Conservation (phyloP, 1,284 basidiomycete species). For the Malassezia obtusa region DNA sequence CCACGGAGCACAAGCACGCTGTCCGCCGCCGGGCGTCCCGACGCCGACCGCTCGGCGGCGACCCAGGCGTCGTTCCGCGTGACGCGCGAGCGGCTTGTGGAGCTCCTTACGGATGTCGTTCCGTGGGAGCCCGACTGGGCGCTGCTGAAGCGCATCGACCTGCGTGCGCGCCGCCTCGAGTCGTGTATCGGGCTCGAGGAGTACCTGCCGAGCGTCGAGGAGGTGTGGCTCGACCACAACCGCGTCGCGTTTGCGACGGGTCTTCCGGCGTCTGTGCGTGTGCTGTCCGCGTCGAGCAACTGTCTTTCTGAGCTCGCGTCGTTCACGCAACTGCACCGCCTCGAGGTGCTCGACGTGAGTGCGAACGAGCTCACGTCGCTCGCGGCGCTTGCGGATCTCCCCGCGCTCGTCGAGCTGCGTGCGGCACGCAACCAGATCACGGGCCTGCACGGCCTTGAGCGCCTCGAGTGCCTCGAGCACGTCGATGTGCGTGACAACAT, state of each 20-base stretch:
- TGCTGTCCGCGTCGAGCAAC: conserved; percentile 28
- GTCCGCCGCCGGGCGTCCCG: neutral
- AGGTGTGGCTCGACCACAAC: conserved; percentile 58
- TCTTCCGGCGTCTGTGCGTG: conserved; percentile 30
- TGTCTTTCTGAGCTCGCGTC: conserved; percentile 71
- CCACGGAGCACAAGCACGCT: neutral
- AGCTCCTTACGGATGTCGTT: conserved; percentile 86
- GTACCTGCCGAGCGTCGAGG: conserved; percentile 75
- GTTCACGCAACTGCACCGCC: conserved; percentile 72
- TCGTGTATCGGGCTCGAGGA: conserved; percentile 86
- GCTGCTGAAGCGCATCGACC: conserved; percentile 62
- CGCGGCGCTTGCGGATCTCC: conserved; percentile 16
- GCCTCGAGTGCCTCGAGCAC: conserved; percentile 58
- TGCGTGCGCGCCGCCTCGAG: conserved; percentile 69
- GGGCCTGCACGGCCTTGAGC: conserved; percentile 67
- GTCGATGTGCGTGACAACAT: conserved; percentile 71
- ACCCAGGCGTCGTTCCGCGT: conserved; percentile 87
- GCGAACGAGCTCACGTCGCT: conserved; percentile 70
- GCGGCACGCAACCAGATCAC: conserved; percentile 73
- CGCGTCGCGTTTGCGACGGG: conserved; percentile 37
- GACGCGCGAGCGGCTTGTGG: conserved; percentile 76
- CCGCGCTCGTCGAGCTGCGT: conserved; percentile 73
- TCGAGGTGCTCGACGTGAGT: conserved; percentile 84
- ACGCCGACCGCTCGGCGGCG: conserved; percentile 67
- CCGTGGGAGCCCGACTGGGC: conserved; percentile 95